Conservation (phyloP, 2,329 filamentous ascomycete species). For the Aspergillus ochraceus region DNA sequence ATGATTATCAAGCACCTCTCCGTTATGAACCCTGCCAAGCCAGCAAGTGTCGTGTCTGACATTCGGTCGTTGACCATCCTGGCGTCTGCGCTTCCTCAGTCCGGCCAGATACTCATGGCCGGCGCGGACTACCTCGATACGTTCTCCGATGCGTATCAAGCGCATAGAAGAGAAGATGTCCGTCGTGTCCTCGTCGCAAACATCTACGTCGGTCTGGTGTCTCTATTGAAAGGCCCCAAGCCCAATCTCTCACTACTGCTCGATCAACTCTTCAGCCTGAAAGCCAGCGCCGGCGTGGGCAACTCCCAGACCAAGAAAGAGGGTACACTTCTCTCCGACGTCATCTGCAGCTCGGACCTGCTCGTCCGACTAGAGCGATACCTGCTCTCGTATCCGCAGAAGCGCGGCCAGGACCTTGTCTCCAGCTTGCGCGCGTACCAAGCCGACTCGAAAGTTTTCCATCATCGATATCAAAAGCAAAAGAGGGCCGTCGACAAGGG, state of each 20-base stretch:
- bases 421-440: constrained; percentile 42
- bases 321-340: constrained; percentile 71
- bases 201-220: constrained; percentile 71
- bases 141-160: constrained; percentile 51
- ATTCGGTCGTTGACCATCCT: constrained; percentile 42
- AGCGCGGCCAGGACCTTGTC: constrained; percentile 43
- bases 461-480: constrained; percentile 44
- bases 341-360: constrained; percentile 78
- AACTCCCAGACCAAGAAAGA: constrained; percentile 39
- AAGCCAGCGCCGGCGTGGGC: constrained; percentile 67
- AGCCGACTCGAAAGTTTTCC: constrained; percentile 37
- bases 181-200: constrained; percentile 70
- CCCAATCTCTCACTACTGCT: constrained; percentile 73
- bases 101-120: constrained; percentile 67
- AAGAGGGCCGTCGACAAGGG: constrained; percentile 41
- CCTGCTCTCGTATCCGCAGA: constrained; percentile 35
- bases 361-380: constrained; percentile 49
- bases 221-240: constrained; percentile 65
- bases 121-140: constrained; percentile 87
- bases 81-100: constrained; percentile 41
- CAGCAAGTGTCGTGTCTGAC: constrained; percentile 21
- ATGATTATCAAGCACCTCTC: constrained; percentile 33
- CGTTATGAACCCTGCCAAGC: constrained; percentile 9
- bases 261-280: constrained; percentile 81
- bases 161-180: constrained; percentile 61